These are phyloP conservation scores for Neonectria coccinea DNA, from an alignment of 2,329 filamentous ascomycete genomes.

Conservation along the genomic window DNA sequence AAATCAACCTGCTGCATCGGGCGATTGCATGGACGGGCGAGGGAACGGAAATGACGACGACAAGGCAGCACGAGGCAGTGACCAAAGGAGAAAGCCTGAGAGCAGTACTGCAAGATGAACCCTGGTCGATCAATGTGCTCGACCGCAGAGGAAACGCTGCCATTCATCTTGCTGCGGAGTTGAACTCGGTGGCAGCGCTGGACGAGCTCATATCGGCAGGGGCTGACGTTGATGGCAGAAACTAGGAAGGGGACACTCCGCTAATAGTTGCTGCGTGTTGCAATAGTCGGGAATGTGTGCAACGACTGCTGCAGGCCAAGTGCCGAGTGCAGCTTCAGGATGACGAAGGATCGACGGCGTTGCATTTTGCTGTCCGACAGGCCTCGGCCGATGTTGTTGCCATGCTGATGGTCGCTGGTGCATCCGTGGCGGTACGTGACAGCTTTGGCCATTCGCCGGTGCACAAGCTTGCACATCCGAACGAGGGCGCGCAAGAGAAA, in stretches of 20 bases:
- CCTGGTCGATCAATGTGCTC: conserved; percentile 22
- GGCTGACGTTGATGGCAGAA: conserved; percentile 23
- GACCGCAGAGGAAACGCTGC: not conserved
- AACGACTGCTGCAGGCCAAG: conserved; percentile 13
- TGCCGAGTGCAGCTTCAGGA: not conserved
- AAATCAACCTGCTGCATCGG: conserved; percentile 3
- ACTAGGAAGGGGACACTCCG: fast-evolving
- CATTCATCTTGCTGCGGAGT: fast-evolving
- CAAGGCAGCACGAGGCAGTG: conserved; percentile 16
- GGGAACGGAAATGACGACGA: not conserved
- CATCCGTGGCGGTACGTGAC: not conserved
- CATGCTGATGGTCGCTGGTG: conserved; percentile 21
- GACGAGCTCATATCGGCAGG: conserved; percentile 23
- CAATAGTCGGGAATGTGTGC: not conserved
- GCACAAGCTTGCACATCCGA: not conserved
- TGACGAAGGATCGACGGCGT: fast-evolving
- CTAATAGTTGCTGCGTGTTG: fast-evolving
- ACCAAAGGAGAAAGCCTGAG: not conserved
- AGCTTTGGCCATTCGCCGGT: not conserved
- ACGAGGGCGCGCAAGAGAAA: not conserved
- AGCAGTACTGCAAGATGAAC: conserved; percentile 18
- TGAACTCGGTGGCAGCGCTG: not conserved
- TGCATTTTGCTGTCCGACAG: fast-evolving
- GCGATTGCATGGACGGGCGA: not conserved
- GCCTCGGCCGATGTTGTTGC: not conserved